Conservation (phyloP, 345 rosid species). For the Hypericum perforatum region DNA sequence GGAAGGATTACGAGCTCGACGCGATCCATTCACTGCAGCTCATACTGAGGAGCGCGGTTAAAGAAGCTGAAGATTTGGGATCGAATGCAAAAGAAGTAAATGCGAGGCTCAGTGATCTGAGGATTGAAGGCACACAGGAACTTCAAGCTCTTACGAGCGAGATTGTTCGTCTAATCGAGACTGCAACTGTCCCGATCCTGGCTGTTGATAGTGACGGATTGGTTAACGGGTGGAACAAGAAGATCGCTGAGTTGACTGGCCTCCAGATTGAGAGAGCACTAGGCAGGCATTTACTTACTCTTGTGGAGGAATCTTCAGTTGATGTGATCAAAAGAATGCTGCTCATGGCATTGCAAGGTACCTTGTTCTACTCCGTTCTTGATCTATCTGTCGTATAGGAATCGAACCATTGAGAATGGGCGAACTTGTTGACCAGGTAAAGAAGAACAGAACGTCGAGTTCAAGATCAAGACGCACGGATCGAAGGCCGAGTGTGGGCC, state of each 20-base stretch:
- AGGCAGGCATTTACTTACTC: conserved; percentile 70
- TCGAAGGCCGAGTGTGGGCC: conserved; percentile 50
- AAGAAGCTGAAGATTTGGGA: conserved; percentile 42
- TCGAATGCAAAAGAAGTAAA: conserved; percentile 35
- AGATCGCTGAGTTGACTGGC: conserved; percentile 78
- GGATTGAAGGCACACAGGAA: conserved; percentile 71
- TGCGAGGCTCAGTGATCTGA: conserved; percentile 62
- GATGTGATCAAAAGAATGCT: conserved; percentile 55
- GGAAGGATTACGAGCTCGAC: conserved; percentile 97
- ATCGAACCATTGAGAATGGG: too few relatives aligned
- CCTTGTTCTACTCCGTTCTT: conserved; percentile 2
- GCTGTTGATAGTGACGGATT: conserved; percentile 82
- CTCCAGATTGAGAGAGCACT: conserved; percentile 74
- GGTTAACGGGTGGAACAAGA: conserved; percentile 91
- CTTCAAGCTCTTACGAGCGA: conserved; percentile 91
- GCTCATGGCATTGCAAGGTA: conserved; percentile 73
- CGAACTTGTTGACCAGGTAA: too few relatives aligned
- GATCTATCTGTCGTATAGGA: conserved; percentile 31
- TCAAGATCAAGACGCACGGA: conserved; percentile 79
- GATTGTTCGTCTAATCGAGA: conserved; percentile 91
- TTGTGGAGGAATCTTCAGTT: conserved; percentile 75
- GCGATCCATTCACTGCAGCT: conserved; percentile 96
- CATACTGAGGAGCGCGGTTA: conserved; percentile 70
- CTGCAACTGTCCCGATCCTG: conserved; percentile 82
- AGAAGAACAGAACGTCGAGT: conserved; percentile 74